Evolutionary conservation across 2,329 filamentous ascomycete species (phyloP).

Genomic region (Phialophora verrucosa): DNA sequence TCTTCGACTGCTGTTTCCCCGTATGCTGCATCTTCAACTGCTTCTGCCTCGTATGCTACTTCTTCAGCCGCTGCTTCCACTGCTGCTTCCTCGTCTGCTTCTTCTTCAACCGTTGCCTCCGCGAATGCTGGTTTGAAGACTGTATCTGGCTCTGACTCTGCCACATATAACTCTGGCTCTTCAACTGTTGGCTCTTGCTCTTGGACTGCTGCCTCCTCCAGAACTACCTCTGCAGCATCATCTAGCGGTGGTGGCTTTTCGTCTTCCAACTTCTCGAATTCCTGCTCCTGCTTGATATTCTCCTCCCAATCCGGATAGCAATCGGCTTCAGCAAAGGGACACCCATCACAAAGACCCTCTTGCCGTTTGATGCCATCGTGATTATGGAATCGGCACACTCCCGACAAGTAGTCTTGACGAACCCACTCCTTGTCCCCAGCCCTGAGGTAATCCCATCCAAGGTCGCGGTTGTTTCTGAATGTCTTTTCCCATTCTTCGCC

Average conservation of each 20-base stretch:
- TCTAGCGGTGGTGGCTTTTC: not conserved
- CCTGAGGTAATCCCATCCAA: constrained; percentile 31
- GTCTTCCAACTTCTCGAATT: not conserved
- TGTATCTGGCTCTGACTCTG: not conserved
- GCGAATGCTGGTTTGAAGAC: not conserved
- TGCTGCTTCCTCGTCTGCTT: not conserved
- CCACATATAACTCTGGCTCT: not conserved
- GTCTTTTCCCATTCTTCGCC: constrained; percentile 31
- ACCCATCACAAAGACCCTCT: constrained; percentile 27
- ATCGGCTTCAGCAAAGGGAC: constrained; percentile 31
- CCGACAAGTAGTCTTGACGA: constrained; percentile 28
- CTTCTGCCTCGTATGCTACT: too few species aligned
- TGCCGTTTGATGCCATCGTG: constrained; percentile 26
- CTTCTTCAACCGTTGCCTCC: not conserved
- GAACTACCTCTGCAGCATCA: not conserved
- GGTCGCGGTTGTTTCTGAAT: constrained; percentile 28
- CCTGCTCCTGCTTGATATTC: constrained; percentile 5
- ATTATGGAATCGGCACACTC: constrained; percentile 33
- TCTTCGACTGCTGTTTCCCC: not conserved
- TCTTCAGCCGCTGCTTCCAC: too few species aligned
- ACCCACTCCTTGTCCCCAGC: constrained; percentile 30
- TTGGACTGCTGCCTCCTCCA: not conserved
- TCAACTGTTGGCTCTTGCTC: not conserved
- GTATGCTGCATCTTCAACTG: not conserved
- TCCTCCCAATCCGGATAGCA: constrained; percentile 31